phyloP scores from a whole-genome alignment of 805 yeast genomes.

The Starmera pachycereana region DNA sequence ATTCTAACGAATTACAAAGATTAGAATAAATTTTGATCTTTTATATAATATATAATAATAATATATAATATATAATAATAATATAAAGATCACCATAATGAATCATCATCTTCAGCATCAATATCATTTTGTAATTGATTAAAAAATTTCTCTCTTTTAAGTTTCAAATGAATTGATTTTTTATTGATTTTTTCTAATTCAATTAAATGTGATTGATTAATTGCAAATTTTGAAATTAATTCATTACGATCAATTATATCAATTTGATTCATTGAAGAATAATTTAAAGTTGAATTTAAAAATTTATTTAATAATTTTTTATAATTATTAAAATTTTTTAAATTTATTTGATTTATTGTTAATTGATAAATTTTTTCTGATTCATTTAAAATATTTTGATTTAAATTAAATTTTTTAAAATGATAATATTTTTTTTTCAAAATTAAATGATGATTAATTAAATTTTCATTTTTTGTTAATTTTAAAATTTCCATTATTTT shows the following conservation, averaged over 20 bases:
- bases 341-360: background rate
- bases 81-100: no score
- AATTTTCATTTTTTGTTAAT: no score
- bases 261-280: background rate
- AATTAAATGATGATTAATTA: no score
- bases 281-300: background rate
- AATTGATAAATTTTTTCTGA: background rate
- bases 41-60: no score
- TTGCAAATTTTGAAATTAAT: background rate
- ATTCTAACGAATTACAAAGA: constrained; percentile 62
- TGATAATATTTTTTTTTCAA: background rate
- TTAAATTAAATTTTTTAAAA: background rate
- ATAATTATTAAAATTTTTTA: background rate
- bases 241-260: background rate
- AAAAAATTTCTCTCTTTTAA: constrained; percentile 5
- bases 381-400: background rate
- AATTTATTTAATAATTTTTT: background rate
- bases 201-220: background rate
- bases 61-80: no score
- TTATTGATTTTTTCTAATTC: background rate
- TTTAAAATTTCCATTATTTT: no score
- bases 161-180: background rate
- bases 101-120: constrained; percentile 20
- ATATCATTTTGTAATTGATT: constrained; percentile 16
- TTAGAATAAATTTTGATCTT: no score